Percentiles rank a stretch among this genome's conserved stretches.
These are phyloP conservation scores for Hydnomerulius pinastri DNA, from an alignment of 768 basidiomycete species.

Conservation along the genomic window DNA sequence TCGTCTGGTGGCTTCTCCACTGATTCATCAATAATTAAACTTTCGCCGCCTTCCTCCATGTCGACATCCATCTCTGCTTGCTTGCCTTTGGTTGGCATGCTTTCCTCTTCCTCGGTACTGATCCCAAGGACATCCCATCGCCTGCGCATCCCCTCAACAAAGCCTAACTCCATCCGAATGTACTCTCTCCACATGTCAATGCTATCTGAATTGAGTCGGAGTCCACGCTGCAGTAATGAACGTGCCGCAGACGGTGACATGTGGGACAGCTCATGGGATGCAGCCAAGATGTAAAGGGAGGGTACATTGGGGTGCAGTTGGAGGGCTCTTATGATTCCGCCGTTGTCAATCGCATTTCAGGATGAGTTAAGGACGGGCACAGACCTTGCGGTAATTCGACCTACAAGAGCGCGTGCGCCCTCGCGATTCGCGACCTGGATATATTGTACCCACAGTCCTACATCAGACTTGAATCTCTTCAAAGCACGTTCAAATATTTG, in stretches of 20 bases:
- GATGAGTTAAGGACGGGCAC: constrained; percentile 19
- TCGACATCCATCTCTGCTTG: constrained; percentile 29
- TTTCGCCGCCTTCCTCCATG: constrained; percentile 11
- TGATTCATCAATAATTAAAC: constrained; percentile 22
- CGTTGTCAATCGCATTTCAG: constrained; percentile 7
- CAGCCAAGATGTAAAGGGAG: constrained; percentile 80
- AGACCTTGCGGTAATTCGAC: constrained; percentile 80
- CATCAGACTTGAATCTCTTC: constrained; percentile 84
- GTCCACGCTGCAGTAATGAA: constrained; percentile 79
- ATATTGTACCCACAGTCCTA: constrained; percentile 88
- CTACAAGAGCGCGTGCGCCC: constrained; percentile 76
- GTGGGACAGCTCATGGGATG: constrained; percentile 78
- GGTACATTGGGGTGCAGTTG: constrained; percentile 83
- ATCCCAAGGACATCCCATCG: constrained; percentile 85
- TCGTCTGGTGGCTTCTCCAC: constrained; percentile 25
- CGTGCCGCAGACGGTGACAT: constrained; percentile 79
- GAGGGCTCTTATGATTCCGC: constrained; percentile 58
- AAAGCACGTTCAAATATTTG: constrained; percentile 91
- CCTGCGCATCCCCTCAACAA: constrained; percentile 75
- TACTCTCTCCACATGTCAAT: constrained; percentile 87
- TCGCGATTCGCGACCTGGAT: constrained; percentile 81
- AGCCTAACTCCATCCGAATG: constrained; percentile 86
- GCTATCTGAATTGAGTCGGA: constrained; percentile 74
- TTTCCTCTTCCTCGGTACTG: constrained; percentile 13
- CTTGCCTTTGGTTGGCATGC: constrained; percentile 13